Evolutionary conservation across 1,284 basidiomycete genomes (phyloP).

Genomic region (Heterobasidion occidentale): DNA sequence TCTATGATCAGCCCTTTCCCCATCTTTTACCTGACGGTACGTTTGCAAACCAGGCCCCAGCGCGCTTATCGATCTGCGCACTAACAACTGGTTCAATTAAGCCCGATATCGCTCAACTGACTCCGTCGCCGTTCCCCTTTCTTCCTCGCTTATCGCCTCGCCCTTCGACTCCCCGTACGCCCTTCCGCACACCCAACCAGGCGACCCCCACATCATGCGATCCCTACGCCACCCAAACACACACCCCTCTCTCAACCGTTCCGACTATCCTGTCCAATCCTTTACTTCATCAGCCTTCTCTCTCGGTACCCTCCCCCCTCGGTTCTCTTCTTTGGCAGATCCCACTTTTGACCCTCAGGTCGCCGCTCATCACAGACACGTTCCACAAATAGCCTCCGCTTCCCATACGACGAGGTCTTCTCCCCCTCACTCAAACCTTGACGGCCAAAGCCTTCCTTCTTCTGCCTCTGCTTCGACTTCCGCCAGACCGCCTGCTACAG

Average conservation of each 20-base stretch:
- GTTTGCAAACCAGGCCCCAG: constrained; percentile 17
- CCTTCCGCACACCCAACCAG: constrained; percentile 4
- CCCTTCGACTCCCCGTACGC: constrained; percentile 9
- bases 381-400: background rate
- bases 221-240: constrained; percentile 9
- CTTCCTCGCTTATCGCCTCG: constrained; percentile 11
- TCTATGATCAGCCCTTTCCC: constrained; percentile 24
- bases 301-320: constrained; percentile 8
- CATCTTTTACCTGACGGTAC: constrained; percentile 36
- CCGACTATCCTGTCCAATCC: constrained; percentile 8
- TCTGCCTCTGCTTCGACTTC: background rate
- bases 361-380: background rate
- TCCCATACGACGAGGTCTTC: background rate
- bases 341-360: constrained; percentile 3
- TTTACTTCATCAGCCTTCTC: constrained; percentile 12
- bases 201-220: constrained; percentile 5
- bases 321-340: constrained; percentile 5
- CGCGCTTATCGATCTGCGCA: constrained; percentile 7
- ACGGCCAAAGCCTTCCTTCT: background rate
- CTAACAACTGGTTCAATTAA: constrained; percentile 35
- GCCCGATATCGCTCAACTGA: constrained; percentile 52
- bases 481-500: background rate
- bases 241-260: background rate
- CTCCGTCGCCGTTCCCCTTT: constrained; percentile 9
- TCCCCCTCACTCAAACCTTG: constrained; percentile 2